Percentiles rank a stretch among this genome's conserved stretches.
Conservation (phyloP, 2,329 filamentous ascomycete species). For the Aspergillus terreus region DNA sequence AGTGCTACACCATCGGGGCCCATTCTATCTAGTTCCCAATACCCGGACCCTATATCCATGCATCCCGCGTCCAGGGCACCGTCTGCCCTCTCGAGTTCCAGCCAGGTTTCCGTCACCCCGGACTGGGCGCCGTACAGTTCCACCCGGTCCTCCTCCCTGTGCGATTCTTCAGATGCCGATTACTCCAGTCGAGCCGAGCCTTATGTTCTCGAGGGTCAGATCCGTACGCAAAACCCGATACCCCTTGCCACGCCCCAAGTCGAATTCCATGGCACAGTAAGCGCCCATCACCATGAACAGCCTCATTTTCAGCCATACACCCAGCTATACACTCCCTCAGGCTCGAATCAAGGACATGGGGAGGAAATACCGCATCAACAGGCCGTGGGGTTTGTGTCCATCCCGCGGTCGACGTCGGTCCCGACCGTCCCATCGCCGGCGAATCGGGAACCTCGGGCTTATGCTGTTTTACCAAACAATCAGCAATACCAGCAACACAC, state of each 20-base stretch:
- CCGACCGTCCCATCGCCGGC: constrained; percentile 11
- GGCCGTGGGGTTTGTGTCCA: constrained; percentile 11
- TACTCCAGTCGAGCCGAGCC: constrained; percentile 23
- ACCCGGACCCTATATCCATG: constrained; percentile 16
- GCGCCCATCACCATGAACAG: constrained; percentile 12
- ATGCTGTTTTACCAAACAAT: constrained; percentile 10
- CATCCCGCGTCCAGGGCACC: constrained; percentile 19
- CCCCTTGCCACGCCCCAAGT: constrained; percentile 17
- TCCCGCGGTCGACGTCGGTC: constrained; percentile 20
- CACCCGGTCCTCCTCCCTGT: constrained; percentile 25
- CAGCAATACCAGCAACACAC: constrained; percentile 13
- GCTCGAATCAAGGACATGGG: constrained; percentile 10
- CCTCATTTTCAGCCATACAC: constrained; percentile 18
- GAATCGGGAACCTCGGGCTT: constrained; percentile 9
- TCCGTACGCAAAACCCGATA: constrained; percentile 14
- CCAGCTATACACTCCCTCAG: constrained; percentile 14
- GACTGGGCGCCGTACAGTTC: constrained; percentile 27
- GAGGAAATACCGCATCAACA: constrained; percentile 14
- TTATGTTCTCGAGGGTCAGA: constrained; percentile 16
- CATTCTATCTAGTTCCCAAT: constrained; percentile 22
- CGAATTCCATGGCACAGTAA: constrained; percentile 14
- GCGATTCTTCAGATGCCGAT: constrained; percentile 25
- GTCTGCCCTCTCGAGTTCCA: constrained; percentile 21
- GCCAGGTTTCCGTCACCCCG: constrained; percentile 22
- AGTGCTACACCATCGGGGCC: constrained; percentile 13